phyloP scores from a whole-genome alignment of 169 alveolate genomes.

The Pseudocohnilembus persalinus region DNA sequence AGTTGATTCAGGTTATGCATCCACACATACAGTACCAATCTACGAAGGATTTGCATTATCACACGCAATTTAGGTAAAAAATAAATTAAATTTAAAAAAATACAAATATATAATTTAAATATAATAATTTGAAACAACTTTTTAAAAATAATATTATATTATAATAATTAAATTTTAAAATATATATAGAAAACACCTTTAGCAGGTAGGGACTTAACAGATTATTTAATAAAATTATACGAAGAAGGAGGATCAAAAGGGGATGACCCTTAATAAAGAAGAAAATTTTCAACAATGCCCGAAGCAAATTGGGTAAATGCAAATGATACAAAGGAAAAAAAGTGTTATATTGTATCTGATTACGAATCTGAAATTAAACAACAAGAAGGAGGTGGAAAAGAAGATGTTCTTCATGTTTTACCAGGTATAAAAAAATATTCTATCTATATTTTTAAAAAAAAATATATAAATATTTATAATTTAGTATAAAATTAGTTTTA shows the following conservation, averaged over 20 bases:
- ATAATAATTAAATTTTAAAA: too few species aligned
- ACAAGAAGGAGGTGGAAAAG: slow-evolving; percentile 20
- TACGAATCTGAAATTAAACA: slow-evolving; percentile 32
- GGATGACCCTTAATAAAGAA: slow-evolving; percentile 2
- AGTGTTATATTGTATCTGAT: slow-evolving; percentile 59
- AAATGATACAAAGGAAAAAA: slow-evolving; percentile 76
- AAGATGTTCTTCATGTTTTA: slow-evolving; percentile 44
- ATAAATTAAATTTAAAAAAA: too few species aligned
- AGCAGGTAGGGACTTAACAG: slow-evolving; percentile 71
- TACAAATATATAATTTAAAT: too few species aligned
- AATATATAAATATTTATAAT: too few species aligned
- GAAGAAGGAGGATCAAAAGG: slow-evolving; percentile 49
- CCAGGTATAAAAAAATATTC: slow-evolving; percentile 32
- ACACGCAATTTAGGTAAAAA: slow-evolving; percentile 68
- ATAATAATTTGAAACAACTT: too few species aligned
- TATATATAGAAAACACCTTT: slow-evolving; percentile 40
- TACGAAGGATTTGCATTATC: slow-evolving; percentile 99
- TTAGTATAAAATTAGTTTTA: too few species aligned
- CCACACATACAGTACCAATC: slow-evolving; percentile 98
- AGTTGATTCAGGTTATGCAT: slow-evolving; percentile 99
- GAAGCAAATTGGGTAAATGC: slow-evolving; percentile 74
- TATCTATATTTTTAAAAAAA: background rate
- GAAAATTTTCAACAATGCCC: slow-evolving; percentile 24
- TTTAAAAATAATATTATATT: too few species aligned
- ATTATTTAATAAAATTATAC: slow-evolving; percentile 52